A percentile compares a stretch with the other conserved stretches of the same genome.
These are phyloP conservation scores for Anthracocystis walkeri DNA, from an alignment of 1,284 basidiomycete genomes.

Conservation along the genomic window DNA sequence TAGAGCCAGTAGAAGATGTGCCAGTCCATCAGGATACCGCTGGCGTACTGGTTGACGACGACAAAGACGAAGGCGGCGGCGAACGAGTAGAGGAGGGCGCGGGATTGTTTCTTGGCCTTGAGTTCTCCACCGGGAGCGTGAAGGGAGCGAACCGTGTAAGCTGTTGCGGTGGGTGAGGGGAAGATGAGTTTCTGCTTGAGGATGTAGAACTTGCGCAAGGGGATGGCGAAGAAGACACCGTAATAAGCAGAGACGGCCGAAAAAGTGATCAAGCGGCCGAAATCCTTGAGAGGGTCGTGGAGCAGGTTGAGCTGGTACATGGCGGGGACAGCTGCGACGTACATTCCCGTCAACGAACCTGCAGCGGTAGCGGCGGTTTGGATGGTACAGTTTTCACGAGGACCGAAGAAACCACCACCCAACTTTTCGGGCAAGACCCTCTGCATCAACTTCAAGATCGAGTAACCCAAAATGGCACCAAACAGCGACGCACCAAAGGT, in stretches of 20 bases:
- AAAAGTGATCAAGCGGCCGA: constrained; percentile 72
- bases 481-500: constrained; percentile 77
- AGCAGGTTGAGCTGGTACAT: constrained; percentile 73
- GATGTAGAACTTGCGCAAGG: constrained; percentile 77
- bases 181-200: constrained; percentile 78
- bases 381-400: constrained; percentile 76
- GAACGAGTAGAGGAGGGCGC: constrained; percentile 74
- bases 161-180: constrained; percentile 79
- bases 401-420: constrained; percentile 77
- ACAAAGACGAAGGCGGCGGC: constrained; percentile 73
- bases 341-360: constrained; percentile 73
- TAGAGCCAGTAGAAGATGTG: constrained; percentile 75
- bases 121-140: constrained; percentile 71
- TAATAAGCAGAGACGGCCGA: constrained; percentile 76
- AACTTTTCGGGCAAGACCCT: constrained; percentile 73
- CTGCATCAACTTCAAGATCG: constrained; percentile 76
- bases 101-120: constrained; percentile 75
- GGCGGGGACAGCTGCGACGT: constrained; percentile 78
- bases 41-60: constrained; percentile 76
- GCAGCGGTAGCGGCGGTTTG: constrained; percentile 63
- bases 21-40: constrained; percentile 77
- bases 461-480: constrained; percentile 77
- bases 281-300: constrained; percentile 52
- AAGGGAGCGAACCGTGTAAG: constrained; percentile 77
- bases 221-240: constrained; percentile 78